Base-by-base conservation (phyloP, 2,329 filamentous ascomycete species). In the Chaetomium strumarium region DNA sequence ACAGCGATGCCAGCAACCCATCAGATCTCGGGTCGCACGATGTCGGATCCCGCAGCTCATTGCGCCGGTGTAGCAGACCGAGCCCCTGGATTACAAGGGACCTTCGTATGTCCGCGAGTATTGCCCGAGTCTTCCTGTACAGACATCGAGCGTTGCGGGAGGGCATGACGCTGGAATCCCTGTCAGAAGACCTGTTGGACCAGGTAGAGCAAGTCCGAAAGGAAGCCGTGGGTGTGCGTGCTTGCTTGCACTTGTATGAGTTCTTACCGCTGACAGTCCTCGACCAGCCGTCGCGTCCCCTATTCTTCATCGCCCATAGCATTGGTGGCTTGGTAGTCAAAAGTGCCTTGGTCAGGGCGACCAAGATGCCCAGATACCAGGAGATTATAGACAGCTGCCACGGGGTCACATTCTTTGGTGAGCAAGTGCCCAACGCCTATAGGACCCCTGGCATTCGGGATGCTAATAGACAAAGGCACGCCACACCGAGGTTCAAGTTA, bases 401-500 rank as follows among this genome's bases (percentile, higher is more conserved):
- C 55, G 81, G 81, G 0, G 75, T 81, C 43, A 78, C 78, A 0
- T 84, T 84, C 57, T 78, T 82, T 62, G 74, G 79, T 80, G 57
- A 68, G 72, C 43, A 34, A 12, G 6, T 24, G 20, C n/a, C 11
- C 33, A 4, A 6, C 7, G 29, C 9, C 1, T 20, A 17, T 24
- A 8, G 11, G 43, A 34, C 10, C 14, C 14, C 29, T 5, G 7
- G n/a, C n/a, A n/a, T n/a, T n/a, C n/a, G n/a, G n/a, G n/a, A n/a
- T 13, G 8, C 56, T 64, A 52, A 63, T 45, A 14, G 33, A 44
- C 2, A 14, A 49, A 80, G 77, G 73, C 16, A 80, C 80, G 1
- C 81, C 81, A 0, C 81, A 85, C 58, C 79, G 79, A 16, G 81
- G 81, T 2, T 84, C 81, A 0, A 83, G 76, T 40, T 84, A 84